A percentile compares a stretch with the other conserved stretches of the same genome.
Conservation (phyloP, 768 basidiomycete genomes). For the Tephrocybe sp. region DNA sequence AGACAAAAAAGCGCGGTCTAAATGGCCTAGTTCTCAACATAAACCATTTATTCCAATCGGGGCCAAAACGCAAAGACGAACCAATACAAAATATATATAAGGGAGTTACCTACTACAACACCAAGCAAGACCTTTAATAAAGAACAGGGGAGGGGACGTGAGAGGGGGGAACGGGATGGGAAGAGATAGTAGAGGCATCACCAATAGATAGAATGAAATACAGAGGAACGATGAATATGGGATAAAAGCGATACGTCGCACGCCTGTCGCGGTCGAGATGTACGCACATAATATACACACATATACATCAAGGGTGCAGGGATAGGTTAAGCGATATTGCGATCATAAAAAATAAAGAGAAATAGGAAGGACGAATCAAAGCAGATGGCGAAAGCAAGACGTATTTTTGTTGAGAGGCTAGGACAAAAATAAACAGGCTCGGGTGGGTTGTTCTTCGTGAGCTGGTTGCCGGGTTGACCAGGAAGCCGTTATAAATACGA, state of each 20-base stretch:
- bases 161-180: neutral
- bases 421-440: conserved; percentile 12
- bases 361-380: conserved; percentile 11
- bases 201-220: conserved; percentile 11
- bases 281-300: conserved; percentile 14
- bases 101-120: conserved; percentile 11
- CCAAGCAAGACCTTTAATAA: conserved; percentile 6
- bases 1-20: too few species aligned
- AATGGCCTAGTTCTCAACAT: too few species aligned
- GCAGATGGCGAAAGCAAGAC: conserved; percentile 22
- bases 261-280: conserved; percentile 13
- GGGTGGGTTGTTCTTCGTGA: conserved; percentile 1
- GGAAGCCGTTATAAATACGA: conserved; percentile 8
- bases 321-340: conserved; percentile 15
- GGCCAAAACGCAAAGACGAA: conserved; percentile 2
- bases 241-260: conserved; percentile 8
- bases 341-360: conserved; percentile 10
- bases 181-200: conserved; percentile 1
- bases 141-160: neutral
- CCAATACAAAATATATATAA: conserved; percentile 13
- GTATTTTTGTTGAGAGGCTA: conserved; percentile 12
- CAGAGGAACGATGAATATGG: conserved; percentile 11
- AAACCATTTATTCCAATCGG: too few species aligned
- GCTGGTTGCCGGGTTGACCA: neutral
- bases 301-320: conserved; percentile 3